These are phyloP conservation scores for Tuber microsphaerosporum DNA, from an alignment of 495 filamentous ascomycete species.

Conservation along the genomic window DNA sequence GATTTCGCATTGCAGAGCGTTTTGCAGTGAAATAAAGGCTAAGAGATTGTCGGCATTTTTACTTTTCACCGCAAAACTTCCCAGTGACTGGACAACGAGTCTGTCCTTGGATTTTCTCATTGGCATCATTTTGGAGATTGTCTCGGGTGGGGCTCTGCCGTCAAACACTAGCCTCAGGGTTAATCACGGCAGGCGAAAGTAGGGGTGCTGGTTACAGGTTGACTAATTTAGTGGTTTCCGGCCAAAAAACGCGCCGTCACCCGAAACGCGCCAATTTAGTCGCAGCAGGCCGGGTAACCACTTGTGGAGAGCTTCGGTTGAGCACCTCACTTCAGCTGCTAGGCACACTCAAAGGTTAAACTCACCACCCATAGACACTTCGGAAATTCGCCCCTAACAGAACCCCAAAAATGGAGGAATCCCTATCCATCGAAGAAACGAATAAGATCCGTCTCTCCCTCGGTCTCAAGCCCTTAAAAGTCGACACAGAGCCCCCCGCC, in stretches of 20 bases:
- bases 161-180: too few relatives aligned
- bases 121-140: background rate
- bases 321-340: background rate
- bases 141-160: background rate
- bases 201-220: background rate
- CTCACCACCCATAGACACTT: background rate
- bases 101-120: background rate
- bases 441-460: conserved; percentile 86
- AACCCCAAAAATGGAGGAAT: conserved; percentile 23
- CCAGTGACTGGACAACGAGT: background rate
- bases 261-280: background rate
- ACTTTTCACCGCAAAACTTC: background rate
- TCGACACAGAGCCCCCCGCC: conserved; percentile 45
- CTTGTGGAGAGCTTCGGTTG: background rate
- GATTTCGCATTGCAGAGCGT: background rate
- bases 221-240: background rate
- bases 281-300: background rate
- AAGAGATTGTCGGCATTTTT: background rate
- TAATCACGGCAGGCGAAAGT: too few relatives aligned
- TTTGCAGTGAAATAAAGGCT: background rate
- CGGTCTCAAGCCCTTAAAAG: conserved; percentile 83
- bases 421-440: conserved; percentile 79
- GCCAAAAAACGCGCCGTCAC: background rate
- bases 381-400: background rate
- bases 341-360: background rate